phyloP scores from a whole-genome alignment of 2,329 filamentous ascomycete species.

The Botrytis fragariae region DNA sequence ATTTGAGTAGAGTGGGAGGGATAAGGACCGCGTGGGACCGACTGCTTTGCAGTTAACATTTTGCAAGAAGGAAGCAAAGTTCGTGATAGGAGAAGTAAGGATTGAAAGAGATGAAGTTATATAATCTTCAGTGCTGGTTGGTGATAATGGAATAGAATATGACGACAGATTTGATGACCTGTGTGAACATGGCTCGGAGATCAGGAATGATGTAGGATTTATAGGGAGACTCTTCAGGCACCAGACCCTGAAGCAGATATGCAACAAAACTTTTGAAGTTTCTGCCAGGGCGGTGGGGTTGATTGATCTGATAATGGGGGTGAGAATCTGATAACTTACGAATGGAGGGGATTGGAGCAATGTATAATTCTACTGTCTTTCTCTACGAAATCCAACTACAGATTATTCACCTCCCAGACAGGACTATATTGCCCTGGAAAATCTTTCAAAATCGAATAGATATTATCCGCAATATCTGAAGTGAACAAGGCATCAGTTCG shows the following conservation, averaged over 20 bases:
- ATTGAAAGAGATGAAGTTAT: no score
- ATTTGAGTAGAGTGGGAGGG: background rate
- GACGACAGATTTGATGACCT: background rate
- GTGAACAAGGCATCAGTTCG: no score
- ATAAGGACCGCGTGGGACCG: background rate
- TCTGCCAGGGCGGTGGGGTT: conserved; percentile 6
- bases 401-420: background rate
- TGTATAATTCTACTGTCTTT: background rate
- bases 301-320: background rate
- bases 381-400: background rate
- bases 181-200: background rate
- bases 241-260: conserved; percentile 5
- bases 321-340: background rate
- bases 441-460: background rate
- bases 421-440: no score
- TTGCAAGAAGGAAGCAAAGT: background rate
- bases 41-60: background rate
- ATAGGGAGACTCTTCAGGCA: background rate
- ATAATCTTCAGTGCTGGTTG: background rate
- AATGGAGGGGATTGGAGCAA: background rate
- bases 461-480: background rate
- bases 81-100: background rate
- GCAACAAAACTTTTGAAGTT: conserved; percentile 3
- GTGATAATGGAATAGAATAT: background rate
- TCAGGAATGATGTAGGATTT: background rate